A percentile compares a stretch with the other conserved stretches of the same genome.
phyloP scores from a whole-genome alignment of 2,329 filamentous ascomycete genomes.

The Talaromyces sp. region DNA sequence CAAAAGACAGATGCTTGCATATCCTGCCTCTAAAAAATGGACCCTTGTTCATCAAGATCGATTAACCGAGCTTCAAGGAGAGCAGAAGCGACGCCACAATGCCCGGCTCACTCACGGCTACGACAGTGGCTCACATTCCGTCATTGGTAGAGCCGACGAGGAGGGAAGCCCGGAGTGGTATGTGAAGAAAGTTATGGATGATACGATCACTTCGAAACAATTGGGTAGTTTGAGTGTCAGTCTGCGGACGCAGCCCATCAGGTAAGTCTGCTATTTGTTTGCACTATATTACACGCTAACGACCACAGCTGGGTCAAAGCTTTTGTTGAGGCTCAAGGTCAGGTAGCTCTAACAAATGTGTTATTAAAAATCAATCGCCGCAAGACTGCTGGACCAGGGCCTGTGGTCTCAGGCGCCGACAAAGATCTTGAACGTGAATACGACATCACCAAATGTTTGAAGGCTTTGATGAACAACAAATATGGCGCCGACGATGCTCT shows the following conservation, averaged over 20 bases:
- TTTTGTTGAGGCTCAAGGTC: slow-evolving; percentile 95
- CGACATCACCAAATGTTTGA: slow-evolving; percentile 95
- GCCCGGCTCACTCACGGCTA: slow-evolving; percentile 66
- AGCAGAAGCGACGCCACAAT: slow-evolving; percentile 80
- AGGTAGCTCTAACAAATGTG: slow-evolving; percentile 91
- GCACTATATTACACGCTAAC: neutral
- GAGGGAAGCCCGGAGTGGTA: slow-evolving; percentile 98
- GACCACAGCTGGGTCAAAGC: slow-evolving; percentile 75
- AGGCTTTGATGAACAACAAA: slow-evolving; percentile 98
- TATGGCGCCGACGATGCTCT: slow-evolving; percentile 96
- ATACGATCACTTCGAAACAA: slow-evolving; percentile 85
- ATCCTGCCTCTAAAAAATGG: slow-evolving; percentile 95
- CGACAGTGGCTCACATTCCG: slow-evolving; percentile 62
- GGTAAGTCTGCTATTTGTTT: slow-evolving; percentile 28
- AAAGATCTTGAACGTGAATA: slow-evolving; percentile 89
- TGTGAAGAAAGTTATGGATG: slow-evolving; percentile 93
- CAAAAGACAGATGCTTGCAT: slow-evolving; percentile 90
- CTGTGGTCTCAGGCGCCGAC: slow-evolving; percentile 57
- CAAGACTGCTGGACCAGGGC: slow-evolving; percentile 66
- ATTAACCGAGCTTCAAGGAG: slow-evolving; percentile 87
- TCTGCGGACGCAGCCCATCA: slow-evolving; percentile 91
- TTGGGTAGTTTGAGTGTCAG: slow-evolving; percentile 92
- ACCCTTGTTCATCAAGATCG: slow-evolving; percentile 93
- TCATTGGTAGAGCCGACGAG: slow-evolving; percentile 69
- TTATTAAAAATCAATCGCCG: slow-evolving; percentile 90